Percentiles rank a stretch among this genome's conserved stretches.
phyloP scores from a whole-genome alignment of 148 eudicot species.

The Rhododendron ferrugineum region DNA sequence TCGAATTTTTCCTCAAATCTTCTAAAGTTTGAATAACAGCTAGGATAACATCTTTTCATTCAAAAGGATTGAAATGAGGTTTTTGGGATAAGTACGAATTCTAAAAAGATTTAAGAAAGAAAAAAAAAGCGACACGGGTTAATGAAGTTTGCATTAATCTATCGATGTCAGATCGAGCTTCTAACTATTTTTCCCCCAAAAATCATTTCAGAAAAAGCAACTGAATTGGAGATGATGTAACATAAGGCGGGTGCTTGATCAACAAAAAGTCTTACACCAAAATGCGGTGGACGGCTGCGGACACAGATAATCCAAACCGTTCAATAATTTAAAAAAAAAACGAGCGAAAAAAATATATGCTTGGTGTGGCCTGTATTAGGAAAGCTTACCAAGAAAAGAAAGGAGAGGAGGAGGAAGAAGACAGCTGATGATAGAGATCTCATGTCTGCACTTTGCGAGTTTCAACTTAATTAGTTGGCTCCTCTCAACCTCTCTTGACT shows the following conservation, averaged over 20 bases:
- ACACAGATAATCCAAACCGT: no score
- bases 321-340: no score
- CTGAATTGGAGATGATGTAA: neutral
- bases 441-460: neutral
- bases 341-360: no score
- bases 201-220: neutral
- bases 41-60: neutral
- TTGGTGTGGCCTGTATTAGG: neutral
- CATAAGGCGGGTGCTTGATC: neutral
- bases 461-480: neutral
- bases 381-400: constrained; percentile 18
- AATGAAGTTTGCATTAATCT: neutral
- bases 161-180: neutral
- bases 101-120: neutral
- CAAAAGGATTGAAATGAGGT: neutral
- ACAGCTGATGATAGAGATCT: constrained; percentile 13
- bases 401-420: constrained; percentile 6
- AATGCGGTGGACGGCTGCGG: no score
- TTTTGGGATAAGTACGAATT: neutral
- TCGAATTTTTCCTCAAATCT: neutral
- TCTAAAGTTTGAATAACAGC: neutral
- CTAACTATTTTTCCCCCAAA: neutral
- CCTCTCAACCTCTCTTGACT: constrained; percentile 14
- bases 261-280: neutral
- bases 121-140: neutral